Evolutionary conservation across 768 basidiomycete species (phyloP).

Genomic region (Amanita subjunquillea): DNA sequence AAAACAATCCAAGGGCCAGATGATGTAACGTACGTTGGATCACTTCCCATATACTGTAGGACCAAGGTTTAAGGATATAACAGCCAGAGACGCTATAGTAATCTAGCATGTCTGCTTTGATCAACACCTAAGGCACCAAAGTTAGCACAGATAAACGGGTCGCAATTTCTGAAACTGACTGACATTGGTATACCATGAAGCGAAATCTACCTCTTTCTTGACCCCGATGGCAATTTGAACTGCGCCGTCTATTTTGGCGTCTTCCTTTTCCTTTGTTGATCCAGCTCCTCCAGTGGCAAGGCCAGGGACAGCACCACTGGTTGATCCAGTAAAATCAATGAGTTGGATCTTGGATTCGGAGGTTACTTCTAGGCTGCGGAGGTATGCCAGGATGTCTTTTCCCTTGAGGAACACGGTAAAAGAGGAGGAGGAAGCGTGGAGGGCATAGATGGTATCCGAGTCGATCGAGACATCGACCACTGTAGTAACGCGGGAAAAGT

Average conservation of each 20-base stretch:
- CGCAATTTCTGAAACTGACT: slow-evolving; percentile 13
- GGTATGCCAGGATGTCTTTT: slow-evolving; percentile 60
- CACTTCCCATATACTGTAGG: slow-evolving; percentile 93
- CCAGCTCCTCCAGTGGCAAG: slow-evolving; percentile 13
- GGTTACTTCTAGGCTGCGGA: slow-evolving; percentile 65
- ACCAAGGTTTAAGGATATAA: slow-evolving; percentile 98
- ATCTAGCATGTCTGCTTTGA: slow-evolving; percentile 98
- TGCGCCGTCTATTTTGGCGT: slow-evolving; percentile 77
- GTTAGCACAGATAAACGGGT: not conserved
- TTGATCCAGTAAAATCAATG: slow-evolving; percentile 62
- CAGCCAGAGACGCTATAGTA: slow-evolving; percentile 99
- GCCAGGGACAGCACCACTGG: slow-evolving; percentile 24
- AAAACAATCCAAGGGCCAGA: not conserved
- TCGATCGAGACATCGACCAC: slow-evolving; percentile 75
- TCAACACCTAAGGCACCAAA: slow-evolving; percentile 55
- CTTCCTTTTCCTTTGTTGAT: slow-evolving; percentile 52
- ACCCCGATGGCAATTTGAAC: slow-evolving; percentile 91
- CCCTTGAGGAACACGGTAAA: slow-evolving; percentile 75
- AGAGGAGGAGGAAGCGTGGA: slow-evolving; percentile 65
- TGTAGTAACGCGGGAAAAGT: slow-evolving; percentile 62
- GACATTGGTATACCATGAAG: slow-evolving; percentile 90
- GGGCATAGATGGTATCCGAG: slow-evolving; percentile 48
- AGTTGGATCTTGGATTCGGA: slow-evolving; percentile 55
- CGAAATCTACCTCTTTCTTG: slow-evolving; percentile 93
- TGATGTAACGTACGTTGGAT: slow-evolving; percentile 61